A percentile compares a stretch with the other conserved stretches of the same genome.
Evolutionary conservation across 306 rosid genomes (phyloP).

Genomic region (Spatholobus suberectus): DNA sequence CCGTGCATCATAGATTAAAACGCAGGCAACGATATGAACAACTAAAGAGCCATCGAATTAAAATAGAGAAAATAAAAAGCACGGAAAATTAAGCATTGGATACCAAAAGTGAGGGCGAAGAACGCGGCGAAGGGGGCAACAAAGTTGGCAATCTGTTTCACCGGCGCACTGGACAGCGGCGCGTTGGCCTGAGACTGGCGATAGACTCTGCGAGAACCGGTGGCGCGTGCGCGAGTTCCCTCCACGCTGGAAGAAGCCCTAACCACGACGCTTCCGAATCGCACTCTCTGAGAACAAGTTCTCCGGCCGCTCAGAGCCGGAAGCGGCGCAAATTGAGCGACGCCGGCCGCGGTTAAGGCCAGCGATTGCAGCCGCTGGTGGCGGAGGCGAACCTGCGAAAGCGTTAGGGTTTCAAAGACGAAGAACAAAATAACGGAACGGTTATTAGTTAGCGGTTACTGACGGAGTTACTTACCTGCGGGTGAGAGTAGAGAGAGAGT

Average conservation of each 20-base stretch:
- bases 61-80: not conserved
- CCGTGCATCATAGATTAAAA: constrained; percentile 1
- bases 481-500: constrained; percentile 63
- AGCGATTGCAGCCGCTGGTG: constrained; percentile 42
- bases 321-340: constrained; percentile 39
- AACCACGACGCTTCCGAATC: constrained; percentile 51
- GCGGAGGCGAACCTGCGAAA: constrained; percentile 42
- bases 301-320: constrained; percentile 41
- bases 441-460: constrained; percentile 6
- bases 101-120: constrained; percentile 79
- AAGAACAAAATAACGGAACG: not conserved
- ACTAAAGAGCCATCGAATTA: not conserved
- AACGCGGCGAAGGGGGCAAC: constrained; percentile 71
- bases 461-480: constrained; percentile 32
- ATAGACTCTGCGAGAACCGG: constrained; percentile 69
- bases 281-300: not conserved
- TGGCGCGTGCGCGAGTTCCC: constrained; percentile 55
- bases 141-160: constrained; percentile 67
- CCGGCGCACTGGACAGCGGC: constrained; percentile 57
- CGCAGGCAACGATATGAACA: not conserved
- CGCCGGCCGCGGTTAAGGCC: constrained; percentile 31
- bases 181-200: constrained; percentile 68
- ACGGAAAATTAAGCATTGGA: not conserved
- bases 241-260: constrained; percentile 59
- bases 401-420: constrained; percentile 31